Evolutionary conservation across 495 filamentous ascomycete genomes (phyloP).

Genomic region (Neurospora hispaniola): DNA sequence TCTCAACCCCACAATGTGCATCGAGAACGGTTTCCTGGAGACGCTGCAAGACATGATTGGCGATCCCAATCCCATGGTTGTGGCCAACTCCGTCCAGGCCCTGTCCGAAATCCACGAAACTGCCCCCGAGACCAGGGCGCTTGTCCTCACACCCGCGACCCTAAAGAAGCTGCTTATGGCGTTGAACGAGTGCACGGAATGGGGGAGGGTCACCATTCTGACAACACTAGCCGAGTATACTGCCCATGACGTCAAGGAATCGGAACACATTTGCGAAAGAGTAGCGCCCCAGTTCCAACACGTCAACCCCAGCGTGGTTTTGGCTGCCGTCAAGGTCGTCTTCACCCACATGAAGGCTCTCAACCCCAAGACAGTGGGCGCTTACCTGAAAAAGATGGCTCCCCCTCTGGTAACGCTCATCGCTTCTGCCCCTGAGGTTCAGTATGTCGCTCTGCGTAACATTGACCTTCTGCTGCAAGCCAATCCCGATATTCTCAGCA

Average conservation of each 20-base stretch:
- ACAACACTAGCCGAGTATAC: conserved; percentile 82
- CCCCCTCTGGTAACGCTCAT: conserved; percentile 90
- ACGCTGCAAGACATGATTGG: conserved; percentile 95
- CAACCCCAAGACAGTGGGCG: conserved; percentile 61
- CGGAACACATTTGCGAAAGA: conserved; percentile 96
- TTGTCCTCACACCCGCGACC: conserved; percentile 67
- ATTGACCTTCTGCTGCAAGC: conserved; percentile 89
- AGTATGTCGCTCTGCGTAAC: conserved; percentile 92
- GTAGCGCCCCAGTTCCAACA: conserved; percentile 97
- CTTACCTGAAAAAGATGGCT: conserved; percentile 96
- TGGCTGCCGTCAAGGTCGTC: conserved; percentile 94
- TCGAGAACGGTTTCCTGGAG: conserved; percentile 95
- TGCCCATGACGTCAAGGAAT: conserved; percentile 79
- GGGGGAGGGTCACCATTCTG: conserved; percentile 94
- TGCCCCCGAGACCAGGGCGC: conserved; percentile 78
- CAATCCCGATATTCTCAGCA: conserved; percentile 84
- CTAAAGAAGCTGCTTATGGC: conserved; percentile 96
- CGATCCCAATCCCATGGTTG: conserved; percentile 97
- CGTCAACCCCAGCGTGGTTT: conserved; percentile 91
- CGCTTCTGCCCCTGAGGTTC: conserved; percentile 93
- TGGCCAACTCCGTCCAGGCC: conserved; percentile 91
- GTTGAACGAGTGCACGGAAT: conserved; percentile 96
- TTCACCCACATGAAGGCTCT: conserved; percentile 92
- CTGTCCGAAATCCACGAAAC: conserved; percentile 84
- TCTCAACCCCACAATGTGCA: conserved; percentile 77